phyloP scores from a whole-genome alignment of 768 basidiomycete species.

The Suillus sp. region DNA sequence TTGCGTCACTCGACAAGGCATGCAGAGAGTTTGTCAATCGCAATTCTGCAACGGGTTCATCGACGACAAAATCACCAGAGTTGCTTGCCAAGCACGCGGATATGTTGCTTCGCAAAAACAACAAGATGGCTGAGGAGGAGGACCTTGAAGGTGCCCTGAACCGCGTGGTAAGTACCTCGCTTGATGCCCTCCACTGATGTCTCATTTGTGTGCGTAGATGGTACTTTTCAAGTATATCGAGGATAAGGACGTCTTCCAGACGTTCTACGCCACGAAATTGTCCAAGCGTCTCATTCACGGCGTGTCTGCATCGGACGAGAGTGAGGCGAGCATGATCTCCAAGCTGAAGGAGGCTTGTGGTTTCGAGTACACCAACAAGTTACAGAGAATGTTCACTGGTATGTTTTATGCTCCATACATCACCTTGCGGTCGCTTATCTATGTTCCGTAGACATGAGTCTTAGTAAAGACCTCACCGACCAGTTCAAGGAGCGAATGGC shows the following conservation, averaged over 20 bases:
- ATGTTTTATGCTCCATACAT: conserved; percentile 15
- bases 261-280: conserved; percentile 93
- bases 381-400: conserved; percentile 98
- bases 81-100: conserved; percentile 92
- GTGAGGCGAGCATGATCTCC: conserved; percentile 96
- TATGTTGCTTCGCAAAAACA: conserved; percentile 86
- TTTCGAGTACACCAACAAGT: conserved; percentile 94
- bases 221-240: conserved; percentile 97
- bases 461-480: conserved; percentile 94
- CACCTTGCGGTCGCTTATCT: conserved; percentile 7
- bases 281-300: conserved; percentile 91
- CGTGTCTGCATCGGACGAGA: conserved; percentile 93
- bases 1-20: conserved; percentile 91
- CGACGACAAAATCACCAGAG: conserved; percentile 86
- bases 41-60: conserved; percentile 87
- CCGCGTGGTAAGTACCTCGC: conserved; percentile 67
- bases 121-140: conserved; percentile 91
- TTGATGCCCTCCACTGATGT: conserved; percentile 9
- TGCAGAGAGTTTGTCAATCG: conserved; percentile 95
- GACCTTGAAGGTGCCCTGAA: conserved; percentile 89
- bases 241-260: conserved; percentile 99
- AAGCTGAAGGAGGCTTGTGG: conserved; percentile 97
- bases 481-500: conserved; percentile 94
- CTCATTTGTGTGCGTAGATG: conserved; percentile 60
- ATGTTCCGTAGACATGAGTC: conserved; percentile 76